Conservation (phyloP, 2,329 filamentous ascomycete species). For the Fonsecaea nubica region DNA sequence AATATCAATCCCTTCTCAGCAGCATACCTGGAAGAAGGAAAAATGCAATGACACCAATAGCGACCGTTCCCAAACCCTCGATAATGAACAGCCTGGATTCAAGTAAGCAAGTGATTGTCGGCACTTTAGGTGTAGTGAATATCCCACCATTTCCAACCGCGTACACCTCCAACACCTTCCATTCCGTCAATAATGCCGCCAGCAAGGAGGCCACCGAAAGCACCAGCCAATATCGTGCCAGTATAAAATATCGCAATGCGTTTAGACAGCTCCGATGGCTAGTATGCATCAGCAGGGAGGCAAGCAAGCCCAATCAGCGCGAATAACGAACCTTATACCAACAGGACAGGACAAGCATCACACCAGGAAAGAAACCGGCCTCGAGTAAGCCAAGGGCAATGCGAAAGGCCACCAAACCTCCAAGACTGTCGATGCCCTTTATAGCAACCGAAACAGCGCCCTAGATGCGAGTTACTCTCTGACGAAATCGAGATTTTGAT, state of each 20-base stretch:
- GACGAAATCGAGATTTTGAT: not conserved
- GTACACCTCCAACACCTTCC: conserved; percentile 36
- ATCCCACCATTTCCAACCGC: conserved; percentile 50
- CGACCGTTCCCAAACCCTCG: conserved; percentile 42
- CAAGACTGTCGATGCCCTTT: conserved; percentile 57
- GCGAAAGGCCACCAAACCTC: conserved; percentile 49
- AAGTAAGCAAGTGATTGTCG: conserved; percentile 5
- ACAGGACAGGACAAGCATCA: conserved; percentile 66
- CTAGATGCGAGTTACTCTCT: conserved; percentile 39
- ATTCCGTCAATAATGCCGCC: conserved; percentile 52
- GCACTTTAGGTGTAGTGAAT: conserved; percentile 47
- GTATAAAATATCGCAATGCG: conserved; percentile 55
- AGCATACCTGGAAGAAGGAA: conserved; percentile 43
- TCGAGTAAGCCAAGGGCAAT: conserved; percentile 48
- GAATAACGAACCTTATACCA: conserved; percentile 64
- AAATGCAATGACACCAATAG: conserved; percentile 39
- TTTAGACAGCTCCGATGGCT: conserved; percentile 49
- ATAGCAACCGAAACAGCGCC: conserved; percentile 58
- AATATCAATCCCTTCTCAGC: conserved; percentile 28
- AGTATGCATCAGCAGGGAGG: not conserved
- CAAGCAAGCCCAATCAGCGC: not conserved
- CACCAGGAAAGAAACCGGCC: conserved; percentile 49
- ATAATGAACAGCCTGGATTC: conserved; percentile 49
- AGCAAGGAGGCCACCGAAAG: conserved; percentile 59
- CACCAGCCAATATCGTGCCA: conserved; percentile 57